phyloP scores from a whole-genome alignment of 306 rosid species.

The Spatholobus suberectus region DNA sequence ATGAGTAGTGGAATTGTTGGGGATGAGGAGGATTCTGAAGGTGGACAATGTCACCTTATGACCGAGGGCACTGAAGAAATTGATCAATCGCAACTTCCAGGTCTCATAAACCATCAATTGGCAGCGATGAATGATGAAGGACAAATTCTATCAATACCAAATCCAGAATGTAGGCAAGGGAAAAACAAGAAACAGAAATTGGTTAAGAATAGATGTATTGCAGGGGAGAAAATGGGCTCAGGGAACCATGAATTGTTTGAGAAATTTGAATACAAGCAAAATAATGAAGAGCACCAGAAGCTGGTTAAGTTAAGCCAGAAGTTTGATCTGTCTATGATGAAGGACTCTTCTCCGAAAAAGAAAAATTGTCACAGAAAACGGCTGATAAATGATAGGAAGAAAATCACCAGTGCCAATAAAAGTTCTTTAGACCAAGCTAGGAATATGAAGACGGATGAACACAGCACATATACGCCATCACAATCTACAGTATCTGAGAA shows the following conservation, averaged over 20 bases:
- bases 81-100: slow-evolving; percentile 38
- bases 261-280: slow-evolving; percentile 31
- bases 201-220: slow-evolving; percentile 32
- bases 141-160: slow-evolving; percentile 13
- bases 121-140: slow-evolving; percentile 42
- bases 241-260: slow-evolving; percentile 28
- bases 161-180: slow-evolving; percentile 40
- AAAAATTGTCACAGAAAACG: slow-evolving; percentile 24
- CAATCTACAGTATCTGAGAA: slow-evolving; percentile 34
- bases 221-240: slow-evolving; percentile 34
- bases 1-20: slow-evolving; percentile 53
- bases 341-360: slow-evolving; percentile 27
- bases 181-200: slow-evolving; percentile 53
- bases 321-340: slow-evolving; percentile 34
- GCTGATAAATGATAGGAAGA: slow-evolving; percentile 34
- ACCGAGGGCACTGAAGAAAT: slow-evolving; percentile 39
- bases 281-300: slow-evolving; percentile 27
- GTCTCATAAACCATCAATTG: slow-evolving; percentile 35
- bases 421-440: slow-evolving; percentile 25
- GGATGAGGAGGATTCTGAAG: slow-evolving; percentile 46
- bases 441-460: slow-evolving; percentile 38
- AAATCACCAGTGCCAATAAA: slow-evolving; percentile 20
- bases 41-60: slow-evolving; percentile 40
- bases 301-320: slow-evolving; percentile 29
- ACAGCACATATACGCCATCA: slow-evolving; percentile 2